These are phyloP conservation scores for Venturia effusa DNA, from an alignment of 2,329 filamentous ascomycete species.

Conservation along the genomic window DNA sequence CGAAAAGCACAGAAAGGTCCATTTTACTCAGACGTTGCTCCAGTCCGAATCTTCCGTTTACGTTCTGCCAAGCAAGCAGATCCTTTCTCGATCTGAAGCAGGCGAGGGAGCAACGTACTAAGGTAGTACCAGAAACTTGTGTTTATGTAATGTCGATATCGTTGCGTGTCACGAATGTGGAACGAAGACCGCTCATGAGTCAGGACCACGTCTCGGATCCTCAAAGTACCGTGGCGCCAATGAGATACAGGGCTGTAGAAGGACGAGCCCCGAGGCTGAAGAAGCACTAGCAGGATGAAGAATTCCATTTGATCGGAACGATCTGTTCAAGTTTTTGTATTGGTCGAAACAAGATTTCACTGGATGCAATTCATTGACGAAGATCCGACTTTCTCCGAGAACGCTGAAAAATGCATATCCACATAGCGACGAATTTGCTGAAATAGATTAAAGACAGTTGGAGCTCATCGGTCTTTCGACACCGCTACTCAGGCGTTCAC, in stretches of 20 bases:
- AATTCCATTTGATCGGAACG: neutral
- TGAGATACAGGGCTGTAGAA: neutral
- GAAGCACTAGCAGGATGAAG: neutral
- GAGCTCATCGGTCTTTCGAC: neutral
- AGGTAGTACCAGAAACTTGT: neutral
- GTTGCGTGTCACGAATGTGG: neutral
- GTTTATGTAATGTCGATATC: neutral
- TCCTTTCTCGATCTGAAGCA: conserved; percentile 6
- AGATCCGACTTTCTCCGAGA: neutral
- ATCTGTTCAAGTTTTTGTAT: neutral
- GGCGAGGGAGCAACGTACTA: neutral
- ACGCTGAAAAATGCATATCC: neutral
- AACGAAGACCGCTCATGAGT: neutral
- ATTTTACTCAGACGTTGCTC: conserved; percentile 51
- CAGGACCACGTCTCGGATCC: no score
- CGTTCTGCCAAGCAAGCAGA: conserved; percentile 11
- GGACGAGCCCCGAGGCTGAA: neutral
- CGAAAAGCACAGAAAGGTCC: conserved; percentile 44
- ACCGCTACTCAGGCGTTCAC: neutral
- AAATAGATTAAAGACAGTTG: neutral
- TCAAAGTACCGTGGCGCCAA: no score
- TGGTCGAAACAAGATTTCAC: neutral
- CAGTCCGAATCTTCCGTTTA: conserved; percentile 46
- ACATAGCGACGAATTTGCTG: neutral
- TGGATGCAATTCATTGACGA: neutral